Conservation (phyloP, 495 filamentous ascomycete genomes). For the Clohesyomyces aquaticus region DNA sequence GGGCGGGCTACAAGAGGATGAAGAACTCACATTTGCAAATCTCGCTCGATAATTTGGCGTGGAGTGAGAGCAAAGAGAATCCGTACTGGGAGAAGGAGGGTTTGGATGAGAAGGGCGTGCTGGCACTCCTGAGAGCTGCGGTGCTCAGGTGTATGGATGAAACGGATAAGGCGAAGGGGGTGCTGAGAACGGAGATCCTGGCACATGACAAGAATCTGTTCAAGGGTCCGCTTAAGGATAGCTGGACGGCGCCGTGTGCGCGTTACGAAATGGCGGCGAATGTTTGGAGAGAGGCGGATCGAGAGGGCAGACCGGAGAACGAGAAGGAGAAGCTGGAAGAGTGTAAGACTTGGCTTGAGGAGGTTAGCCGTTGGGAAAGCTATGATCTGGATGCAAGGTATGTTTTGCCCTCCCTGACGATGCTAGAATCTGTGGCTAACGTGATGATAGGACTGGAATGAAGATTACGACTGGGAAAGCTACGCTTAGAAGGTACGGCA, state of each 20-base stretch:
- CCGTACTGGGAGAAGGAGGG: slow-evolving; percentile 61
- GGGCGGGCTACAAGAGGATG: slow-evolving; percentile 85
- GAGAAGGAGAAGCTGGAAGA: slow-evolving; percentile 61
- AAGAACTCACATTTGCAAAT: slow-evolving; percentile 62
- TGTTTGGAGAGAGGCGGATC: slow-evolving; percentile 68
- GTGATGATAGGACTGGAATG: slow-evolving; percentile 61
- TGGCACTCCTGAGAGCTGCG: slow-evolving; percentile 67
- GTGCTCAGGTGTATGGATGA: slow-evolving; percentile 65
- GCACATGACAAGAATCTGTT: slow-evolving; percentile 67
- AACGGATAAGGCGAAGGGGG: slow-evolving; percentile 64
- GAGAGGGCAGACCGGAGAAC: slow-evolving; percentile 48
- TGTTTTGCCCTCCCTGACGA: not conserved
- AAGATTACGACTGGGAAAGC: slow-evolving; percentile 80
- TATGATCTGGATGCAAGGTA: slow-evolving; percentile 82
- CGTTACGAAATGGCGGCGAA: slow-evolving; percentile 88
- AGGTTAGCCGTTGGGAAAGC: slow-evolving; percentile 79
- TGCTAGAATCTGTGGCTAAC: slow-evolving; percentile 15
- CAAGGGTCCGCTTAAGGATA: slow-evolving; percentile 75
- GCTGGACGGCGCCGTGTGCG: slow-evolving; percentile 79
- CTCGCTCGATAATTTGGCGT: slow-evolving; percentile 65
- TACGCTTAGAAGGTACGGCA: slow-evolving; percentile 67
- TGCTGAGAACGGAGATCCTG: slow-evolving; percentile 65
- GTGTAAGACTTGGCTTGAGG: slow-evolving; percentile 74
- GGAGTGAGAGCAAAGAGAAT: slow-evolving; percentile 62
- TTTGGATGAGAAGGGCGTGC: slow-evolving; percentile 74